These are phyloP conservation scores for Bremia lactucae DNA, from an alignment of 352 stramenopile genomes.

Conservation along the genomic window DNA sequence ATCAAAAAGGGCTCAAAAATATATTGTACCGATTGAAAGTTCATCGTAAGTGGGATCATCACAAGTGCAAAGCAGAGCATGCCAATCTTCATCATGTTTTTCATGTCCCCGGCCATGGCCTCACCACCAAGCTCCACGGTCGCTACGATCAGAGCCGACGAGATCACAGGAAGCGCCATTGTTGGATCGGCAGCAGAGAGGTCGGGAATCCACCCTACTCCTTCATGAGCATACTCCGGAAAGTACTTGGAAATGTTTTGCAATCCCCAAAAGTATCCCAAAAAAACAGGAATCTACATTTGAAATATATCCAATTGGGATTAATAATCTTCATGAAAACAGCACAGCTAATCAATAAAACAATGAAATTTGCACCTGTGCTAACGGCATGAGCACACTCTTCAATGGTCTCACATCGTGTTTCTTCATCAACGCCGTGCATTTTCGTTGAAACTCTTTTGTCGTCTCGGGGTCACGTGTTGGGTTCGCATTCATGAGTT, in stretches of 20 bases:
- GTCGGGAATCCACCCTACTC: slow-evolving; percentile 74
- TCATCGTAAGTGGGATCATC: slow-evolving; percentile 73
- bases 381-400: slow-evolving; percentile 56
- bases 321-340: no score
- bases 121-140: slow-evolving; percentile 69
- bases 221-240: slow-evolving; percentile 59
- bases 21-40: slow-evolving; percentile 61
- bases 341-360: no score
- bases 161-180: slow-evolving; percentile 70
- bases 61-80: slow-evolving; percentile 63
- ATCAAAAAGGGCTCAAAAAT: no score
- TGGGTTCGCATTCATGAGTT: slow-evolving; percentile 47
- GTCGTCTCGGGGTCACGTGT: slow-evolving; percentile 38
- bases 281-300: slow-evolving; percentile 66
- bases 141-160: slow-evolving; percentile 63
- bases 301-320: neutral
- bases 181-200: slow-evolving; percentile 65
- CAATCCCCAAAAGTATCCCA: slow-evolving; percentile 81
- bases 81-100: slow-evolving; percentile 64
- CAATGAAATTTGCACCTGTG: slow-evolving; percentile 21
- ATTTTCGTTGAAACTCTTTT: slow-evolving; percentile 53
- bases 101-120: slow-evolving; percentile 46
- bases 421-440: slow-evolving; percentile 76
- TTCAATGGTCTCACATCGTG: slow-evolving; percentile 71
- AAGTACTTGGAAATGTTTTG: slow-evolving; percentile 75